Conservation (phyloP, 208 protist species). For the Borovskyia barvae region DNA sequence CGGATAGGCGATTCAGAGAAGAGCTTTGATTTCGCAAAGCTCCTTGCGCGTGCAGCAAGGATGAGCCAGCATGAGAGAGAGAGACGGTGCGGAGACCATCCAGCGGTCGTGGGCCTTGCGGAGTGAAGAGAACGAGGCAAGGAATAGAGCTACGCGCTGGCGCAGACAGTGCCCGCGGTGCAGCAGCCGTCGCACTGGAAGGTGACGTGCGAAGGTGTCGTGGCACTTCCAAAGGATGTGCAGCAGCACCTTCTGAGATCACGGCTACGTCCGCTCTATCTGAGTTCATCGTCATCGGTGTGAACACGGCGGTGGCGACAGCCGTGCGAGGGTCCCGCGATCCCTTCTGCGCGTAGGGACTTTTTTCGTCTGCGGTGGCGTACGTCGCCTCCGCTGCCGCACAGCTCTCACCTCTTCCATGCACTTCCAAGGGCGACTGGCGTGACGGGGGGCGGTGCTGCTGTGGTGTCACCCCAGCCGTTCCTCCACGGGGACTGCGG, state of each 20-base stretch:
- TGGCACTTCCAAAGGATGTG: background rate
- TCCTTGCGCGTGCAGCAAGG: background rate
- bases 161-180: background rate
- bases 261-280: background rate
- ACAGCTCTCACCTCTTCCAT: too few species aligned
- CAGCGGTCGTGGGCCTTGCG: constrained; percentile 72
- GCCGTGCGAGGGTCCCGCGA: background rate
- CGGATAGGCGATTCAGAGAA: background rate
- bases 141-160: constrained; percentile 2
- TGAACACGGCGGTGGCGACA: background rate
- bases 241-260: background rate
- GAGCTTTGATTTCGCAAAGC: background rate
- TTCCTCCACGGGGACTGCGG: background rate
- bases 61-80: background rate
- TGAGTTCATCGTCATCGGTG: too few species aligned
- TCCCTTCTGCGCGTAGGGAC: background rate
- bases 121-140: constrained; percentile 67
- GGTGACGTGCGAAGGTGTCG: background rate
- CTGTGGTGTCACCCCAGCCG: background rate
- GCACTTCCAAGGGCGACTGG: too few species aligned
- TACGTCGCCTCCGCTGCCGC: background rate
- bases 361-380: background rate
- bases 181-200: background rate
- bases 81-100: constrained; percentile 40
- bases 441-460: too few species aligned